These are phyloP conservation scores for Polygonum aviculare DNA, from an alignment of 148 eudicot genomes.

Conservation along the genomic window DNA sequence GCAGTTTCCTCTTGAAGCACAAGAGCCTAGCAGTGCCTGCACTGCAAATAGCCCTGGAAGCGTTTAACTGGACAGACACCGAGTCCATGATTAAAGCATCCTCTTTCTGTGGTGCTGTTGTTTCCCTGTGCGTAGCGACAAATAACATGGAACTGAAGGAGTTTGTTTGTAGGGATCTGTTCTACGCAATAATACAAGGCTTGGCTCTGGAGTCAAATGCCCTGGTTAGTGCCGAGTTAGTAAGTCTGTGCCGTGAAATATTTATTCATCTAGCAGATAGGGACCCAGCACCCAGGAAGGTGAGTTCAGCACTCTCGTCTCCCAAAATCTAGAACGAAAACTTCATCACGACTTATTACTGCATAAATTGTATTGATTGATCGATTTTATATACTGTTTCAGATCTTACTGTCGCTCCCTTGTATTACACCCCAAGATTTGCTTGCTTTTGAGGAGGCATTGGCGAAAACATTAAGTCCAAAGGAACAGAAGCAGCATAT, in stretches of 20 bases:
- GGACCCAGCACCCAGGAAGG: constrained; percentile 88
- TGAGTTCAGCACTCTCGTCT: constrained; percentile 21
- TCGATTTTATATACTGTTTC: constrained; percentile 13
- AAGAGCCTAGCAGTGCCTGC: constrained; percentile 66
- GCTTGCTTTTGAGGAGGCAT: constrained; percentile 88
- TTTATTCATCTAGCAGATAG: constrained; percentile 59
- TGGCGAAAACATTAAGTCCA: constrained; percentile 77
- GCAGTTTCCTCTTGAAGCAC: constrained; percentile 69
- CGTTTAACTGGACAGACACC: constrained; percentile 81
- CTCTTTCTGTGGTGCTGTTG: constrained; percentile 56
- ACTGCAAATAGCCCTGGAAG: constrained; percentile 66
- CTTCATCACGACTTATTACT: not conserved
- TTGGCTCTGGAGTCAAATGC: constrained; percentile 85
- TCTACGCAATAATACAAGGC: constrained; percentile 76
- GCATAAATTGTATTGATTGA: not conserved
- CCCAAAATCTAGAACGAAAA: not conserved
- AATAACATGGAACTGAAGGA: constrained; percentile 64
- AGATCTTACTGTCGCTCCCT: constrained; percentile 86
- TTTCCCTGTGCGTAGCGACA: constrained; percentile 52
- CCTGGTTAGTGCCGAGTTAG: constrained; percentile 55
- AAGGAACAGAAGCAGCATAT: constrained; percentile 96
- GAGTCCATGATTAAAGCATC: constrained; percentile 72
- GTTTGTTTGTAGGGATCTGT: constrained; percentile 79
- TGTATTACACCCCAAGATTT: constrained; percentile 66
- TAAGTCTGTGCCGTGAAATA: constrained; percentile 84